Base-by-base conservation (phyloP, 495 filamentous ascomycete genomes). In the Sphaerosporella brunnea region DNA sequence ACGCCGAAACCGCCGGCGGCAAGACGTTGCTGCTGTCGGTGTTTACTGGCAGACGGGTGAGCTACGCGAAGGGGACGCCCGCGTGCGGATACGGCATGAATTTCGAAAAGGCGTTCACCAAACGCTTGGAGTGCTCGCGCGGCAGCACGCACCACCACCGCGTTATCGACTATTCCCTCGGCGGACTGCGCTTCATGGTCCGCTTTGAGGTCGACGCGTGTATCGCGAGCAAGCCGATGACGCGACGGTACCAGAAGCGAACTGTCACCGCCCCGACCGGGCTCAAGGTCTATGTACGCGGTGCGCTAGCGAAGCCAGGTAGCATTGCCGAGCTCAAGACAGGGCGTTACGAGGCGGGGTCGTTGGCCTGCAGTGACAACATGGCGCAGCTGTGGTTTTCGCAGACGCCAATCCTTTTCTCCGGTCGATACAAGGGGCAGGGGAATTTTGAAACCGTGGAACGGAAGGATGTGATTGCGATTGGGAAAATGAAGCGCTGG, bases 301-400 rank as follows among this genome's bases (percentile, higher is more conserved):
- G n/a, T n/a, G n/a, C n/a, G n/a, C n/a, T n/a, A n/a, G n/a, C n/a
- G n/a, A n/a, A n/a, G n/a, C n/a, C n/a, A n/a, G n/a, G n/a, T n/a
- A n/a, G n/a, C n/a, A n/a, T n/a, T n/a, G n/a, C n/a, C n/a, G n/a
- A n/a, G n/a, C n/a, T n/a, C n/a, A n/a, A n/a, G n/a, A n/a, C n/a
- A n/a, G n/a, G n/a, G n/a, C n/a, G n/a, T n/a, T n/a, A n/a, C n/a
- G n/a, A n/a, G n/a, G n/a, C n/a, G n/a, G n/a, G n/a, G n/a, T n/a
- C n/a, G n/a, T n/a, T n/a, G n/a, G n/a, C n/a, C n/a, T n/a, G n/a
- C n/a, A n/a, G n/a, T n/a, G n/a, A n/a, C n/a, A n/a, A n/a, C n/a
- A n/a, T 32, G 36, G 36, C 19, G 11, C 47, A 49, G 36, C 25
- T 49, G 36, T 49, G 47, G 47, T 35, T 49, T 16, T 49, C 47